Percentiles rank a stretch among this genome's conserved stretches.
These are phyloP conservation scores for Russula sp. DNA, from an alignment of 768 basidiomycete genomes.

Conservation along the genomic window DNA sequence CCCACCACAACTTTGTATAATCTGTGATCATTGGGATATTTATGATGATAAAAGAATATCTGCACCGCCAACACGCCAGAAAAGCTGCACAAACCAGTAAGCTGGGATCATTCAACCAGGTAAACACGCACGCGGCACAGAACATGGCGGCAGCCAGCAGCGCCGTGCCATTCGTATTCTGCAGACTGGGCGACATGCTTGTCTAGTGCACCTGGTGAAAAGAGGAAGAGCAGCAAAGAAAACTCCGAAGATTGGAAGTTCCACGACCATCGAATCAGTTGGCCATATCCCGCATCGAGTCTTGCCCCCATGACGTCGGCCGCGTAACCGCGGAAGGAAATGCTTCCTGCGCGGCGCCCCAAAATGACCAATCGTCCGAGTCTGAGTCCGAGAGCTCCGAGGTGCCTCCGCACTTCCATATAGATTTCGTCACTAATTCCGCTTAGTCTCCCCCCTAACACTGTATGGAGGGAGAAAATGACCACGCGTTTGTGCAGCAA, in stretches of 20 bases:
- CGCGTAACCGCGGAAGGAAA: too few relatives aligned
- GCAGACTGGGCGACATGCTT: background rate
- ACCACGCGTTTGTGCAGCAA: too few relatives aligned
- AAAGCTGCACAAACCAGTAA: background rate
- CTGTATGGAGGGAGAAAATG: too few relatives aligned
- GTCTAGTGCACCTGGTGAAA: background rate
- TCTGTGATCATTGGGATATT: conserved; percentile 6
- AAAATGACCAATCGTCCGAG: background rate
- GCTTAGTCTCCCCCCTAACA: too few relatives aligned
- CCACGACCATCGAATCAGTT: background rate
- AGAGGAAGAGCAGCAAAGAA: background rate
- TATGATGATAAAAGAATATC: conserved; percentile 10
- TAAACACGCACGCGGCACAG: conserved; percentile 2
- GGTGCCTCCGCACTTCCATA: too few relatives aligned
- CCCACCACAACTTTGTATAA: conserved; percentile 12
- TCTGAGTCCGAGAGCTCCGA: too few relatives aligned
- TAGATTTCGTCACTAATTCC: too few relatives aligned
- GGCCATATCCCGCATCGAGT: too few relatives aligned
- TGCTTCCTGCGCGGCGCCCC: background rate
- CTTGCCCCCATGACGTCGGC: too few relatives aligned
- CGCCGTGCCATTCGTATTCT: background rate
- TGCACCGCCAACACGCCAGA: conserved; percentile 11
- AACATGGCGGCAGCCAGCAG: conserved; percentile 7
- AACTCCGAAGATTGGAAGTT: background rate
- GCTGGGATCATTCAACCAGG: background rate